Percentiles rank a stretch among this genome's conserved stretches.
phyloP scores from a whole-genome alignment of 139 green algal species.

The Chlamydomonas eustigma region DNA sequence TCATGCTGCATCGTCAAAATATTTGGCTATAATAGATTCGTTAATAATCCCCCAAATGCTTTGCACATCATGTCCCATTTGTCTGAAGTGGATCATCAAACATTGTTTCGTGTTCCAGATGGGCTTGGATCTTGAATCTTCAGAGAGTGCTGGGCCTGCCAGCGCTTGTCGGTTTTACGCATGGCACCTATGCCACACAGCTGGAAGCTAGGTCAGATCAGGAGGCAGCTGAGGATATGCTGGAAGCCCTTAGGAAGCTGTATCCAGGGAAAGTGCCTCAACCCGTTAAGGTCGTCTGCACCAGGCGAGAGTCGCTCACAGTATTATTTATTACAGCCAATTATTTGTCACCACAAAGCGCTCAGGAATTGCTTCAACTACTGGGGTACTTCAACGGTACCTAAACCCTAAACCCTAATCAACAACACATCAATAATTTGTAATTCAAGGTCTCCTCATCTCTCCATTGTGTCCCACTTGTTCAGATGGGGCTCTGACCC shows the following conservation, averaged over 20 bases:
- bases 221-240: constrained; percentile 11
- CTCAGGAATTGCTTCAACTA: no score
- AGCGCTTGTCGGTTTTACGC: constrained; percentile 47
- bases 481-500: constrained; percentile 24
- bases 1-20: no score
- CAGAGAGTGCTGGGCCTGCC: constrained; percentile 18
- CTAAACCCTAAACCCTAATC: no score
- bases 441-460: no score
- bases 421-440: no score
- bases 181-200: constrained; percentile 27
- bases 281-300: constrained; percentile 6
- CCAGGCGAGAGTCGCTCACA: not conserved
- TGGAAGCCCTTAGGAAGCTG: constrained; percentile 26
- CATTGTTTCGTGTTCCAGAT: not conserved
- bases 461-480: not conserved
- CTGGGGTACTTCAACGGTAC: no score
- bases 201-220: constrained; percentile 39
- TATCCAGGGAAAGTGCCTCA: constrained; percentile 25
- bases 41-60: no score
- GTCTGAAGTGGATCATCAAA: no score
- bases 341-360: no score
- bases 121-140: constrained; percentile 8
- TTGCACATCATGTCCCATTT: no score
- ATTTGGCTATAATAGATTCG: no score
- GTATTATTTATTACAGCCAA: not conserved